phyloP scores from a whole-genome alignment of 2,329 filamentous ascomycete species.

The Penicillium sp. region DNA sequence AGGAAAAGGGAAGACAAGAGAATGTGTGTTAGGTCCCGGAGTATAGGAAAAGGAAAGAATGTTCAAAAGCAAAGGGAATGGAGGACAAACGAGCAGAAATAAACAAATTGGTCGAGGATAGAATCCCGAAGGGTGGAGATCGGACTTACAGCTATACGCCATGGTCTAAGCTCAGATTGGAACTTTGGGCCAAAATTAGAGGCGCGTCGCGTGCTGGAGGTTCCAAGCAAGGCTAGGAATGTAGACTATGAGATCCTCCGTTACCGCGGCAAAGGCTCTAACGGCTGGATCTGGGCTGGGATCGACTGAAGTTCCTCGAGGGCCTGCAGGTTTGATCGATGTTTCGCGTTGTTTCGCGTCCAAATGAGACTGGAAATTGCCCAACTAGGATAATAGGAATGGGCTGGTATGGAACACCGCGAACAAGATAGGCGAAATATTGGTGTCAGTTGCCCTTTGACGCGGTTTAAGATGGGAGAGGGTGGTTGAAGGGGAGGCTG shows the following conservation, averaged over 20 bases:
- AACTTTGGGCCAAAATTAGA: conserved; percentile 19
- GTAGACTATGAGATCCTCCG: conserved; percentile 40
- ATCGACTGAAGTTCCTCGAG: conserved; percentile 13
- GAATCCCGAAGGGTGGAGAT: conserved; percentile 30
- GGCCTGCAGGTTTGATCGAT: conserved; percentile 11
- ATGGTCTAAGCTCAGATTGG: conserved; percentile 32
- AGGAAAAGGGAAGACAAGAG: conserved; percentile 19
- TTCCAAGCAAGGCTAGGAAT: conserved; percentile 43
- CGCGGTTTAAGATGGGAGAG: conserved; percentile 1
- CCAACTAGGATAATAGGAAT: conserved; percentile 4
- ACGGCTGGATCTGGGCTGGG: conserved; percentile 11
- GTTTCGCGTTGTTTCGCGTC: conserved; percentile 13
- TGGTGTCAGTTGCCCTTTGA: conserved; percentile 13
- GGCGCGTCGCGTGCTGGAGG: conserved; percentile 39
- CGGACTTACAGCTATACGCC: conserved; percentile 40
- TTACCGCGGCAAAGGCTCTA: conserved; percentile 30
- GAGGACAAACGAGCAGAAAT: conserved; percentile 41
- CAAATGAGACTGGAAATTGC: conserved; percentile 2
- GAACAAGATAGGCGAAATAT: conserved; percentile 4
- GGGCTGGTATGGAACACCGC: conserved; percentile 16
- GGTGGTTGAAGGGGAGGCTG: conserved; percentile 14
- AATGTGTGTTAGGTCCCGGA: conserved; percentile 16
- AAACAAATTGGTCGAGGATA: conserved; percentile 38
- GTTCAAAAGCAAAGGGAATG: conserved; percentile 32
- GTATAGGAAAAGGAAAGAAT: conserved; percentile 25